Evolutionary conservation across 2,329 filamentous ascomycete species (phyloP).

Genomic region (Claviceps digitariae): DNA sequence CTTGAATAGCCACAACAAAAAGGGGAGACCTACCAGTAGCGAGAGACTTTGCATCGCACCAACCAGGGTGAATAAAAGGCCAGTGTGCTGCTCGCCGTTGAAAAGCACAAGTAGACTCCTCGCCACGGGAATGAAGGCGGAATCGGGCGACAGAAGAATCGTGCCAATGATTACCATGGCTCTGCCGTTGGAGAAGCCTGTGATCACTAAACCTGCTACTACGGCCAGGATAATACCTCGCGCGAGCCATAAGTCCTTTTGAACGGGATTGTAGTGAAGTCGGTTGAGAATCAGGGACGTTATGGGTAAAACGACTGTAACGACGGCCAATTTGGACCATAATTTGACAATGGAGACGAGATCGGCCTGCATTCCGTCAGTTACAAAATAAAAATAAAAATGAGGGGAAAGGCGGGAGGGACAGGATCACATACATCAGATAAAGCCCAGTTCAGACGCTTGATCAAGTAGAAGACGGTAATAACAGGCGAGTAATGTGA

Average conservation of each 20-base stretch:
- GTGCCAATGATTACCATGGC: conserved; percentile 3
- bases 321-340: not conserved
- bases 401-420: too few species aligned
- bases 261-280: not conserved
- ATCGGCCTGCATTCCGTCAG: not conserved
- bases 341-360: not conserved
- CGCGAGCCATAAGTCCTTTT: conserved; percentile 3
- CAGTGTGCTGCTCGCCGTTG: conserved; percentile 1
- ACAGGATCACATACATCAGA: not conserved
- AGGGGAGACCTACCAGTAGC: not conserved
- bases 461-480: not conserved
- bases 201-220: not conserved
- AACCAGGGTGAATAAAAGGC: not conserved
- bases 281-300: conserved; percentile 1
- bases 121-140: not conserved
- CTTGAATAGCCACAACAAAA: not conserved
- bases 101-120: conserved; percentile 2
- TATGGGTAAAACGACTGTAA: not conserved
- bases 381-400: not conserved
- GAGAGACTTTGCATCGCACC: not conserved
- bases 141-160: not conserved
- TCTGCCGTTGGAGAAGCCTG: not conserved
- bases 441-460: not conserved
- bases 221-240: not conserved
- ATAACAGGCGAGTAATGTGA: not conserved